Evolutionary conservation across 2,329 filamentous ascomycete genomes (phyloP).

Genomic region (Aspergillus neoniger): DNA sequence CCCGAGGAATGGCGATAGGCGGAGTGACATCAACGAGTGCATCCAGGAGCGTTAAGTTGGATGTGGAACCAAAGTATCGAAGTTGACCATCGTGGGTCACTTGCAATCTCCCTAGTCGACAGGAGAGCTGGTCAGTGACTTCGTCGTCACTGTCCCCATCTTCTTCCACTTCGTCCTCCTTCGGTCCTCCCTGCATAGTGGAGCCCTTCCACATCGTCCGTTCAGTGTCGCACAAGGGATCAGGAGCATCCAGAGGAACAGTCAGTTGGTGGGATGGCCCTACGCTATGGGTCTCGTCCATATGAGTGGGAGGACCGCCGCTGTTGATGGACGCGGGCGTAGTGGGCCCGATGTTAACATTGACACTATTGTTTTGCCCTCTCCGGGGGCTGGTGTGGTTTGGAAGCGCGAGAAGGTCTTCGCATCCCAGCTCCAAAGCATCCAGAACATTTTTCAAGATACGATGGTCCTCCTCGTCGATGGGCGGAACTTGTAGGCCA

Average conservation of each 20-base stretch:
- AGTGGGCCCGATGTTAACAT: neutral
- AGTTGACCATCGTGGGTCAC: constrained; percentile 10
- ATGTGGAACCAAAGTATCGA: constrained; percentile 10
- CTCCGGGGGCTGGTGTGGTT: constrained; percentile 23
- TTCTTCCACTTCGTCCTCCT: neutral
- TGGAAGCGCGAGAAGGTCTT: neutral
- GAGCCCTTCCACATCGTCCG: neutral
- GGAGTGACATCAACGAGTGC: constrained; percentile 4
- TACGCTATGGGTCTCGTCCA: neutral
- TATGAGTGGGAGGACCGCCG: neutral
- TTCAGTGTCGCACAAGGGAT: too few relatives aligned
- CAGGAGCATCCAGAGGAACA: too few relatives aligned
- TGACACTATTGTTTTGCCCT: neutral
- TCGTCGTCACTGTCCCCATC: constrained; percentile 4
- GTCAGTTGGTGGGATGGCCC: too few relatives aligned
- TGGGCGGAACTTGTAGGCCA: constrained; percentile 39
- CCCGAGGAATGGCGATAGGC: neutral
- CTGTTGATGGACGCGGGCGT: constrained; percentile 19
- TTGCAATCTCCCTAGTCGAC: constrained; percentile 8
- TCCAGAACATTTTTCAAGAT: constrained; percentile 39
- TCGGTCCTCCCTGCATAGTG: neutral
- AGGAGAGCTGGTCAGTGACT: constrained; percentile 12
- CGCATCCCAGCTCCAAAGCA: constrained; percentile 29
- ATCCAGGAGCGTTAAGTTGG: constrained; percentile 9
- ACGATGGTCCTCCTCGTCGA: constrained; percentile 39